phyloP scores from a whole-genome alignment of 768 basidiomycete genomes.

The Boletus subparvulus region DNA sequence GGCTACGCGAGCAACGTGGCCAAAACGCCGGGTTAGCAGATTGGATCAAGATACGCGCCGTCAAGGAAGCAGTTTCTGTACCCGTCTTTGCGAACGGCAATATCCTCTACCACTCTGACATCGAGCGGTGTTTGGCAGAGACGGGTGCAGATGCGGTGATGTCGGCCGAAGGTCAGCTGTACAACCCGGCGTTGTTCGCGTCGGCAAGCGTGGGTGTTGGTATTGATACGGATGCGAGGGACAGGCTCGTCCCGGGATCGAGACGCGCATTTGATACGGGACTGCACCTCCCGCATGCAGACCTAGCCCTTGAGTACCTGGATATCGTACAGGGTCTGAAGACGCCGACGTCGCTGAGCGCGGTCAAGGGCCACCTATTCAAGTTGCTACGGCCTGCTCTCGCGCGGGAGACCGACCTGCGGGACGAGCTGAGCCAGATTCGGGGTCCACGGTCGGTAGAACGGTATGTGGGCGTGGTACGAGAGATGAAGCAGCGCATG shows the following conservation, averaged over 20 bases:
- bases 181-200: conserved; percentile 83
- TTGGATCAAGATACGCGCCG: conserved; percentile 86
- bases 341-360: conserved; percentile 69
- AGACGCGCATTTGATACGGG: conserved; percentile 35
- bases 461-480: conserved; percentile 51
- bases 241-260: not conserved
- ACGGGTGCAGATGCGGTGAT: conserved; percentile 94
- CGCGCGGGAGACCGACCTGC: conserved; percentile 60
- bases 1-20: conserved; percentile 89
- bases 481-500: conserved; percentile 60
- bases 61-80: conserved; percentile 85
- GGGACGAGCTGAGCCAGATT: conserved; percentile 66
- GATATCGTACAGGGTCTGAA: conserved; percentile 61
- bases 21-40: conserved; percentile 83
- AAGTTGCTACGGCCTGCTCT: conserved; percentile 85
- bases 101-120: conserved; percentile 83
- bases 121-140: conserved; percentile 70
- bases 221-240: not conserved
- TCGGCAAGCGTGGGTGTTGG: conserved; percentile 25
- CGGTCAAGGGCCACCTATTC: conserved; percentile 92
- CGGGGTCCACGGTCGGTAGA: conserved; percentile 25
- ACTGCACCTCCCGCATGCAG: conserved; percentile 55
- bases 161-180: conserved; percentile 93
- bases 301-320: conserved; percentile 85
- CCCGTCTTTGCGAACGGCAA: conserved; percentile 99